phyloP scores from a whole-genome alignment of 371 early-diverging fungal genomes.

The Ordospora colligata region DNA sequence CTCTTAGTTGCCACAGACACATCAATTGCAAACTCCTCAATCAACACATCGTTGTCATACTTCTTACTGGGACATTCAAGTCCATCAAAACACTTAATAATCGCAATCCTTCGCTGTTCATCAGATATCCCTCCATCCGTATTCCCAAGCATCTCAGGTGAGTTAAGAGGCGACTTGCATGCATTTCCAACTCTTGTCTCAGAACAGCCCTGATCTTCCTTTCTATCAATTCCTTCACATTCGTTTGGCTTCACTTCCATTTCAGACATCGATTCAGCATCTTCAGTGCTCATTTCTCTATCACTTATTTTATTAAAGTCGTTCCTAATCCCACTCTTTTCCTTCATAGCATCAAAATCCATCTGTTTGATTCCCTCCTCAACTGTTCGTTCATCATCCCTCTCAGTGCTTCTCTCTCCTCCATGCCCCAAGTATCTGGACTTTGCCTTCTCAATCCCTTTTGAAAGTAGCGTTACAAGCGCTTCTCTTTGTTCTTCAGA shows the following conservation, averaged over 20 bases:
- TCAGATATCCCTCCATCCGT: neutral
- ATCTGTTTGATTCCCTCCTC: neutral
- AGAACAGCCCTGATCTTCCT: conserved; percentile 9
- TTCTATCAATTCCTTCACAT: neutral
- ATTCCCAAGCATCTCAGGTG: neutral
- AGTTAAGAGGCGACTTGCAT: neutral
- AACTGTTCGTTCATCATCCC: neutral
- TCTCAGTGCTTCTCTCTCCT: neutral
- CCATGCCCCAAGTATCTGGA: no score
- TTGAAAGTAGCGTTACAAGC: conserved; percentile 20
- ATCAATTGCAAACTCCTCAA: conserved; percentile 58
- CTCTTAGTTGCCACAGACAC: conserved; percentile 47
- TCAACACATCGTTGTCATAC: conserved; percentile 40
- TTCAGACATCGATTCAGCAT: neutral
- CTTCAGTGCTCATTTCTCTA: neutral
- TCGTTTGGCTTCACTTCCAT: neutral
- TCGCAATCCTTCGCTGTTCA: neutral
- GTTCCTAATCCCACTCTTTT: neutral
- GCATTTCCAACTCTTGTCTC: neutral
- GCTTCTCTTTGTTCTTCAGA: conserved; percentile 36
- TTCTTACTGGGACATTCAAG: conserved; percentile 33
- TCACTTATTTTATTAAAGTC: conserved; percentile 5
- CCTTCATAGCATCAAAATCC: neutral
- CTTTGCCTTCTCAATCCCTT: conserved; percentile 36
- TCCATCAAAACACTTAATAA: neutral